These are phyloP conservation scores for Diaporthe capsici DNA, from an alignment of 2,329 filamentous ascomycete species.

Conservation along the genomic window DNA sequence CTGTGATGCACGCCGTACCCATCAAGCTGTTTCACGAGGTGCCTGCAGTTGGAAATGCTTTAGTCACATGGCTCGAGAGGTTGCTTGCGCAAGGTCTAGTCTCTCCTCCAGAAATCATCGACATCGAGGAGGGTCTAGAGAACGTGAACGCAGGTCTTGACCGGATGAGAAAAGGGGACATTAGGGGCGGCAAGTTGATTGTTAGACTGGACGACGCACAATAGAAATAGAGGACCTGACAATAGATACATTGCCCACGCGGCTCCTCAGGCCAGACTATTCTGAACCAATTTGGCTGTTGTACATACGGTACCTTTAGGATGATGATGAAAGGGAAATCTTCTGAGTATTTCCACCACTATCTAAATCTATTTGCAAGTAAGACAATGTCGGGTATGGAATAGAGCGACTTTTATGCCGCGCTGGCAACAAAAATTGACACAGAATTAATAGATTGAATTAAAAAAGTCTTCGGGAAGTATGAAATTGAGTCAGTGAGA, in stretches of 20 bases:
- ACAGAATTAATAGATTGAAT: neutral
- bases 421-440: neutral
- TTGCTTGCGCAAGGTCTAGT: constrained; percentile 70
- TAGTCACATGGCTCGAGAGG: constrained; percentile 77
- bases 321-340: neutral
- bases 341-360: neutral
- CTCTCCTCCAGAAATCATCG: constrained; percentile 74
- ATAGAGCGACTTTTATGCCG: neutral
- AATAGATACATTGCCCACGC: neutral
- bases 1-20: constrained; percentile 75
- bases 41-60: constrained; percentile 71
- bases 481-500: neutral
- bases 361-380: neutral
- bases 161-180: constrained; percentile 73
- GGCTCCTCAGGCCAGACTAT: constrained; percentile 40
- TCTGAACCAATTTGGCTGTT: constrained; percentile 55
- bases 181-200: constrained; percentile 79
- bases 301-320: neutral
- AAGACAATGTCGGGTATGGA: neutral
- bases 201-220: constrained; percentile 54
- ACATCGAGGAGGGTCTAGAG: constrained; percentile 72
- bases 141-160: constrained; percentile 79
- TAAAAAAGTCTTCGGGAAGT: too few species aligned
- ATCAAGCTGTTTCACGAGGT: constrained; percentile 84
- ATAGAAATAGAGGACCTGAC: neutral